Percentiles rank a stretch among this genome's conserved stretches.
phyloP scores from a whole-genome alignment of 176 grass and related monocot species.

The Hordeum marinum region DNA sequence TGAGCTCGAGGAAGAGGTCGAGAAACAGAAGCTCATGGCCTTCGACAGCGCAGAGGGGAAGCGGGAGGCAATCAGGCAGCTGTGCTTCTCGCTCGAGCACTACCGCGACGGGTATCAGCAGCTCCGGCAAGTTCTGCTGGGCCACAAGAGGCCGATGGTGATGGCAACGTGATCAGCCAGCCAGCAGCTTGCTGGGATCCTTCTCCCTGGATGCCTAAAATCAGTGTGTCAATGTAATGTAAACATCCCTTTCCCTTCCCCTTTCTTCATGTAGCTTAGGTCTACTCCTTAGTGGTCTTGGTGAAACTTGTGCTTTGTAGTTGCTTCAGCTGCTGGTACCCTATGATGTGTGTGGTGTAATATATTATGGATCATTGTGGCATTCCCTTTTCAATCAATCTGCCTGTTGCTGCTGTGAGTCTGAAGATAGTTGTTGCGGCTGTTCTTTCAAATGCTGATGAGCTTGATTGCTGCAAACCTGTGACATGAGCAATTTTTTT shows the following conservation, averaged over 20 bases:
- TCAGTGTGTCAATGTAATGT: conserved; percentile 9
- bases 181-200: not conserved
- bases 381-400: not conserved
- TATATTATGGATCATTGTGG: not conserved
- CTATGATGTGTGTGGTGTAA: conserved; percentile 24
- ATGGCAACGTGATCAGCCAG: conserved; percentile 30
- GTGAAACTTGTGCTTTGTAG: conserved; percentile 1
- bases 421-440: not conserved
- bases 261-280: not conserved
- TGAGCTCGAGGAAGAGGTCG: conserved; percentile 69
- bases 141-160: conserved; percentile 56
- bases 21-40: conserved; percentile 54
- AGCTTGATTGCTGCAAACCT: not conserved
- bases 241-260: not conserved
- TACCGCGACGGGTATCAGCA: conserved; percentile 75
- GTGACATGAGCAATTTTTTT: not conserved
- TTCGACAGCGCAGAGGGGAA: conserved; percentile 71
- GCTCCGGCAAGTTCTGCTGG: conserved; percentile 67
- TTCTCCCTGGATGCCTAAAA: conserved; percentile 2
- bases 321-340: not conserved
- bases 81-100: conserved; percentile 93
- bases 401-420: not conserved
- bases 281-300: not conserved
- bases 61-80: conserved; percentile 89
- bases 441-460: not conserved